These are phyloP conservation scores for Leccinum arenicola DNA, from an alignment of 768 basidiomycete species.

Conservation along the genomic window DNA sequence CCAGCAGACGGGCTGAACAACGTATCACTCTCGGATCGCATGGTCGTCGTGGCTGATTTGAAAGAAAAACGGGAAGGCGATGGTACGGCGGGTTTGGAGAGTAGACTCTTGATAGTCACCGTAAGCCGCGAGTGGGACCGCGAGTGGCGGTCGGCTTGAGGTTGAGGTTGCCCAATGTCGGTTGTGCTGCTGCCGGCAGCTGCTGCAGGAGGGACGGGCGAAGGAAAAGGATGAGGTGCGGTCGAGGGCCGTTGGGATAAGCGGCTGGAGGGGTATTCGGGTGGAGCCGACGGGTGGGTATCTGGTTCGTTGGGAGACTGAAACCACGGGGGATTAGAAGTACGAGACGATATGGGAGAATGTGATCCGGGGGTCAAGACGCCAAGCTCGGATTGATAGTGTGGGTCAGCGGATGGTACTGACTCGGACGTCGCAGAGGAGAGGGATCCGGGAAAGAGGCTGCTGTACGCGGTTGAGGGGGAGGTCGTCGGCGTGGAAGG, in stretches of 20 bases:
- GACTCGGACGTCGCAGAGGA: conserved; percentile 30
- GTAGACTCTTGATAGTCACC: conserved; percentile 34
- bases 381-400: conserved; percentile 18
- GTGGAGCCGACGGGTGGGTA: conserved; percentile 4
- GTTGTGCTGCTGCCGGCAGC: too few species aligned
- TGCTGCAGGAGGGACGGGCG: not conserved
- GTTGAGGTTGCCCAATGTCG: not conserved
- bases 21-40: conserved; percentile 11
- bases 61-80: conserved; percentile 24
- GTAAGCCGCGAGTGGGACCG: conserved; percentile 21
- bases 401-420: conserved; percentile 6
- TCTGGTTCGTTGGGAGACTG: conserved; percentile 22
- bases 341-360: conserved; percentile 19
- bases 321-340: conserved; percentile 16
- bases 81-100: conserved; percentile 31
- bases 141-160: conserved; percentile 7
- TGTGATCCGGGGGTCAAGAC: conserved; percentile 4
- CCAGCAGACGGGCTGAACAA: conserved; percentile 12
- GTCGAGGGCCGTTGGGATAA: conserved; percentile 20
- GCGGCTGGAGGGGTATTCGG: not conserved
- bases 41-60: conserved; percentile 7
- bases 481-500: conserved; percentile 28
- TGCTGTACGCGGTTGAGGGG: conserved; percentile 22
- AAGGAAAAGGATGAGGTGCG: conserved; percentile 3
- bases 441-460: conserved; percentile 16